Base-by-base conservation (phyloP, 768 basidiomycete genomes). In the Mycena maculata region DNA sequence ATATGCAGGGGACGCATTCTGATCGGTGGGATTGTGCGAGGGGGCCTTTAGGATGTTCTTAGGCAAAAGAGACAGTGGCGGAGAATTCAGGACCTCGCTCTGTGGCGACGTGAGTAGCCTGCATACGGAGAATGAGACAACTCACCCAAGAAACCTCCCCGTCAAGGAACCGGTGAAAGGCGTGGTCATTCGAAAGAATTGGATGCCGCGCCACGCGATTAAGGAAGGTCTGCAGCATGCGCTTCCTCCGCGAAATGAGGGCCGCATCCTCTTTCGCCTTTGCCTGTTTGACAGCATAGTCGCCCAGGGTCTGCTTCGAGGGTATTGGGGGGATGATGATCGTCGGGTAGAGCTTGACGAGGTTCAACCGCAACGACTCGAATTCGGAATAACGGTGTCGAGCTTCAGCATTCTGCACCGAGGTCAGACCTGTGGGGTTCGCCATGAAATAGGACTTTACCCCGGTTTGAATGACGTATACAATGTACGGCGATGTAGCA, bases 321-420 rank as follows among this genome's bases (percentile, higher is more conserved):
- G 98, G 98, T 57, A 99, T 98, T 45, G 98, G 98, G 3, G 98
- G 97, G 66, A 99, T 92, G 74, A 99, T 99, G 72, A 96, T 82
- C 11, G 96, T 98, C 0, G 98, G 98, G 77, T 99, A 98, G 48
- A 99, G 85, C 74, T 90, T 95, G 55, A 89, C 85, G 52, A 99
- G 87, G 67, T 86, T 92, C 57, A 86, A 85, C 56, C 98, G 90
- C 42, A 99, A 83, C 25, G 95, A 95, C 80, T 98, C 95, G 78
- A 99, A 99, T 77, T 99, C 96, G 3, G 97, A 99, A 79, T 99
- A 99, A 44, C 98, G 89, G 72, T 98, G 93, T 36, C 89, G 87
- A 13, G 95, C 90, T 73, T 94, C 91, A 9, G 90, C 86, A 70
- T 85, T 88, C 97, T 99, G 31, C 18, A 44, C 41, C 36, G 59